phyloP scores from a whole-genome alignment of 371 early-diverging fungal species.

The Chytridium lagenaria region DNA sequence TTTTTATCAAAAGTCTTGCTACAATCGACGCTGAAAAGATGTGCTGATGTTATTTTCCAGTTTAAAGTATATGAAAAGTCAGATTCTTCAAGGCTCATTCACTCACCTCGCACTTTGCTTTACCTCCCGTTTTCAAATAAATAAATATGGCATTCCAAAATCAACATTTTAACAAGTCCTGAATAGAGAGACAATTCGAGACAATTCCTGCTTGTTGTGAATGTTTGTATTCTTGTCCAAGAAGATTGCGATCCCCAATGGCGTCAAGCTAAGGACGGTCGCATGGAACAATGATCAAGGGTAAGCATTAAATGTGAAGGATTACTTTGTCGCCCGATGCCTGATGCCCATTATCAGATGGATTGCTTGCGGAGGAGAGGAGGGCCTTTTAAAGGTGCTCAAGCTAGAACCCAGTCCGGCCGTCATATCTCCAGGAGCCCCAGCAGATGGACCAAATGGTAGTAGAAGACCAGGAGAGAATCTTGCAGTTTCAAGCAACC shows the following conservation, averaged over 20 bases:
- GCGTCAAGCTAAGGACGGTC: constrained; percentile 52
- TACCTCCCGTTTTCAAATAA: too few relatives aligned
- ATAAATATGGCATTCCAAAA: too few relatives aligned
- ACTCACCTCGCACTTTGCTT: too few relatives aligned
- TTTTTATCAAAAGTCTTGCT: too few relatives aligned
- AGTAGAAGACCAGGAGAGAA: constrained; percentile 31
- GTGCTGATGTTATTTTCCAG: too few relatives aligned
- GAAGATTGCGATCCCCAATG: constrained; percentile 65
- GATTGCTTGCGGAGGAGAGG: constrained; percentile 65
- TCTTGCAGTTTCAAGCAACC: constrained; percentile 42
- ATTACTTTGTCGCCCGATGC: neutral
- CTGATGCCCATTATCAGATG: constrained; percentile 42
- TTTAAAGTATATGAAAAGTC: too few relatives aligned
- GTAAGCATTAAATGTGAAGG: neutral
- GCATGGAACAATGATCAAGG: constrained; percentile 65
- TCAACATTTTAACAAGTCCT: too few relatives aligned
- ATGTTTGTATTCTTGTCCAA: constrained; percentile 24
- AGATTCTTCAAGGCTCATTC: too few relatives aligned
- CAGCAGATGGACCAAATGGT: constrained; percentile 21
- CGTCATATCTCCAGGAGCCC: constrained; percentile 8
- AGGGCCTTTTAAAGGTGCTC: constrained; percentile 62
- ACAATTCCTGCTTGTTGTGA: constrained; percentile 9
- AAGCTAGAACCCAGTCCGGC: constrained; percentile 50
- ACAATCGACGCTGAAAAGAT: too few relatives aligned
- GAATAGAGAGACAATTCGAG: too few relatives aligned